phyloP scores from a whole-genome alignment of 2,329 filamentous ascomycete genomes.

The Diaporthe sp. region DNA sequence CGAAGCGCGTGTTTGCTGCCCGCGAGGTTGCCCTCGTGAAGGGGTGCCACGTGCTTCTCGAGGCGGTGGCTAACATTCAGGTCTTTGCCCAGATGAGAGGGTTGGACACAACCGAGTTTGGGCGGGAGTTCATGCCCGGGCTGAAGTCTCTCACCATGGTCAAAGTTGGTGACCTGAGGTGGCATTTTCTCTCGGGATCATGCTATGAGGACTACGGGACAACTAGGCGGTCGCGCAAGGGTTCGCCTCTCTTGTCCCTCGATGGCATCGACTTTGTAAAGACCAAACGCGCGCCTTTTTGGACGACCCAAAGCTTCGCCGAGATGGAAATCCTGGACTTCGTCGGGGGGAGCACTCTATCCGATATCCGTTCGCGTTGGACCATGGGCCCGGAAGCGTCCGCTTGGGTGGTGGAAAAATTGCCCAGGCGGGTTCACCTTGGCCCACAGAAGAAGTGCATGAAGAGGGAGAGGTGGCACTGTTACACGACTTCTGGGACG shows the following conservation, averaged over 20 bases:
- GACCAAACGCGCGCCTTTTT: too few relatives aligned
- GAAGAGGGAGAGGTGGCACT: background rate
- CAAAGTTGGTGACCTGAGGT: background rate
- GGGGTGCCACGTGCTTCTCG: background rate
- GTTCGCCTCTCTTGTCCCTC: background rate
- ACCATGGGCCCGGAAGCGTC: background rate
- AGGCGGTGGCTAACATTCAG: background rate
- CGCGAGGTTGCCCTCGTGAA: background rate
- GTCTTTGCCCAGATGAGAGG: background rate
- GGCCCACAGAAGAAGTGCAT: background rate
- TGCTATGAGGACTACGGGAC: background rate
- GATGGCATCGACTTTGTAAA: background rate
- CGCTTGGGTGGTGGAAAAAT: background rate
- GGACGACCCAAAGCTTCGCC: background rate
- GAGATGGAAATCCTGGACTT: conserved; percentile 5
- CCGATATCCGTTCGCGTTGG: background rate
- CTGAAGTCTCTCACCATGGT: background rate
- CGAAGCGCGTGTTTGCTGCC: background rate
- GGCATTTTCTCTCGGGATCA: too few relatives aligned
- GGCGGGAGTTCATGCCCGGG: background rate
- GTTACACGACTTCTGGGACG: background rate
- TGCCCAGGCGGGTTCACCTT: background rate
- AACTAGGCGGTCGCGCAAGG: background rate
- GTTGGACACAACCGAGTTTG: background rate
- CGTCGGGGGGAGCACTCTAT: background rate